Evolutionary conservation across 179 eudicot genomes (phyloP).

Genomic region (Silene coronaria): DNA sequence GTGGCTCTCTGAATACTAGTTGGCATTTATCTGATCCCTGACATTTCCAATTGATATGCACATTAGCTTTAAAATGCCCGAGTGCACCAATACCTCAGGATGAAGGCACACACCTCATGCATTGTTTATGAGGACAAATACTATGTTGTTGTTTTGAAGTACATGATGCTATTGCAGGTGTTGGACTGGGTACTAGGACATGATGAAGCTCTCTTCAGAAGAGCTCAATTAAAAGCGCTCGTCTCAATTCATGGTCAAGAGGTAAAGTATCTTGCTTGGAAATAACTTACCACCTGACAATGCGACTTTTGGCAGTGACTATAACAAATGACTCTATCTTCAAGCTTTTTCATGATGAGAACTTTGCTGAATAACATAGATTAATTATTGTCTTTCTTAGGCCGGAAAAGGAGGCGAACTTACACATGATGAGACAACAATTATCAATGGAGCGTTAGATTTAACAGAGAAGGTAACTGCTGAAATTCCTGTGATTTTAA

Average conservation of each 20-base stretch:
- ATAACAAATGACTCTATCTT: background rate
- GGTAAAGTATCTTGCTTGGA: constrained; percentile 37
- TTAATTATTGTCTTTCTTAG: constrained; percentile 30
- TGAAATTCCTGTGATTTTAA: background rate
- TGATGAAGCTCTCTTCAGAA: constrained; percentile 73
- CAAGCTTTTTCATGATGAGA: constrained; percentile 1
- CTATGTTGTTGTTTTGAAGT: background rate
- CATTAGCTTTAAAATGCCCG: too few species aligned
- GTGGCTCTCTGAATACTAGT: background rate
- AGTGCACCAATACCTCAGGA: too few species aligned
- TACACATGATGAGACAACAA: constrained; percentile 89
- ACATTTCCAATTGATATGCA: background rate
- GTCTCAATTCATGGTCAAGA: constrained; percentile 87
- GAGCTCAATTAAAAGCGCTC: constrained; percentile 90
- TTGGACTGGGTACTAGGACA: constrained; percentile 79
- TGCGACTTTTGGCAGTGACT: background rate
- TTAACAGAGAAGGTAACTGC: constrained; percentile 69
- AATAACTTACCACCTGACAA: background rate
- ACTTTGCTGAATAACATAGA: background rate
- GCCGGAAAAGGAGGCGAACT: constrained; percentile 98
- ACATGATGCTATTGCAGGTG: constrained; percentile 38
- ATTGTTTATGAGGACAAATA: background rate
- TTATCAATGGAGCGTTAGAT: constrained; percentile 92
- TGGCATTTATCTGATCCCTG: background rate
- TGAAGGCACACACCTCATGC: background rate